Evolutionary conservation across 371 early-diverging fungal species (phyloP).

Genomic region (Lichtheimia ramosa): DNA sequence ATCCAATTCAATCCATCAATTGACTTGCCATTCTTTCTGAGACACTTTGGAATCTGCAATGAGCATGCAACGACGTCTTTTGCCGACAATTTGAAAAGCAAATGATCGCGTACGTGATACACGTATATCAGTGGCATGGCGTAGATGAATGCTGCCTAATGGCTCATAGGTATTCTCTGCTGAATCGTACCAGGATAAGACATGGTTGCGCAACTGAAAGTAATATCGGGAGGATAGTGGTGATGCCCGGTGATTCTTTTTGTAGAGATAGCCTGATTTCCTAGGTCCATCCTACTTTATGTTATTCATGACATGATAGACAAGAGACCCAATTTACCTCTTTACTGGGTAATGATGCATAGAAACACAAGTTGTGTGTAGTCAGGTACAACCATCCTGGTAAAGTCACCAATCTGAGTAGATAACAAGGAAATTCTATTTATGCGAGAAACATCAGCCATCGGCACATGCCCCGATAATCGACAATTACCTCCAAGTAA

Average conservation of each 20-base stretch:
- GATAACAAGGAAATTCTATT: constrained; percentile 71
- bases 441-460: neutral
- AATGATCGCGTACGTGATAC: constrained; percentile 39
- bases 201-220: constrained; percentile 68
- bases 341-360: constrained; percentile 61
- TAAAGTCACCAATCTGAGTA: constrained; percentile 64
- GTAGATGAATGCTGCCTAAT: constrained; percentile 62
- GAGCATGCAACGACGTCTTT: constrained; percentile 34
- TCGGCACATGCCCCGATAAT: neutral
- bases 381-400: constrained; percentile 77
- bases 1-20: neutral
- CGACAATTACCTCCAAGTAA: constrained; percentile 10
- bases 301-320: neutral
- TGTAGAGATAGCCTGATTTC: constrained; percentile 67
- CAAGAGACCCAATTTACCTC: constrained; percentile 24
- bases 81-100: constrained; percentile 56
- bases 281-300: constrained; percentile 42
- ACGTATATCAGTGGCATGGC: constrained; percentile 52
- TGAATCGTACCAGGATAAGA: constrained; percentile 63
- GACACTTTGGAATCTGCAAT: constrained; percentile 52
- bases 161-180: constrained; percentile 69
- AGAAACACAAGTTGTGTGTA: constrained; percentile 63
- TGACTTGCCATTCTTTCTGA: constrained; percentile 48
- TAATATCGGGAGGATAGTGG: constrained; percentile 59
- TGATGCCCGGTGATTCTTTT: constrained; percentile 46